Conservation (phyloP, 495 filamentous ascomycete genomes). For the Terfezia claveryi region DNA sequence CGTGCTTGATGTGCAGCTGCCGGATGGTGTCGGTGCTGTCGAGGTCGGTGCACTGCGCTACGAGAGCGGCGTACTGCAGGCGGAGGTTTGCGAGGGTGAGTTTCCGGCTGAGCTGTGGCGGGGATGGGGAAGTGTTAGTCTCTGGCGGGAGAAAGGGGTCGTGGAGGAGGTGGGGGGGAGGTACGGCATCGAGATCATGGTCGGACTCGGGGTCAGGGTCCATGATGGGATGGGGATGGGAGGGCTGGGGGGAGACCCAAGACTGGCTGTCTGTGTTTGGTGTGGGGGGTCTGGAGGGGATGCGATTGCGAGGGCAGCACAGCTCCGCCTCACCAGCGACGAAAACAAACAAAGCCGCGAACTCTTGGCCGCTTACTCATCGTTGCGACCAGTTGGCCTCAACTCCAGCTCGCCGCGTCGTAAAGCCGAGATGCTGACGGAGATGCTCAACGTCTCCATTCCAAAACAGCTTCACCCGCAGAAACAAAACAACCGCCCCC, state of each 20-base stretch:
- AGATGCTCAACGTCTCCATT: no score
- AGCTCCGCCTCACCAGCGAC: no score
- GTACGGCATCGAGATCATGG: neutral
- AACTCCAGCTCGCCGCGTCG: no score
- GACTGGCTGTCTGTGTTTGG: no score
- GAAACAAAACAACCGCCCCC: neutral
- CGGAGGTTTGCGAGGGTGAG: constrained; percentile 8
- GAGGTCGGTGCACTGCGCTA: neutral
- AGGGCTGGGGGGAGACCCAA: no score
- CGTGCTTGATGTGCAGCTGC: constrained; percentile 35
- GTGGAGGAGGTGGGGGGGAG: neutral
- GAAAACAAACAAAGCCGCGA: no score
- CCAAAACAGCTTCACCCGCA: neutral
- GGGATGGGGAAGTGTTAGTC: constrained; percentile 1
- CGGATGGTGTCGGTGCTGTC: constrained; percentile 20
- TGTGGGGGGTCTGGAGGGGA: no score
- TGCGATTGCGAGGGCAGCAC: no score
- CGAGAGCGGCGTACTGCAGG: constrained; percentile 4
- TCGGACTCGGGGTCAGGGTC: neutral
- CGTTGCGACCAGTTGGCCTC: no score
- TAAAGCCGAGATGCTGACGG: no score
- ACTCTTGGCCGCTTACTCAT: no score
- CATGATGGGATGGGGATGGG: neutral
- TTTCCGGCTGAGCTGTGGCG: constrained; percentile 9
- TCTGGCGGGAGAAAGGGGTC: neutral